Evolutionary conservation across 257 asterid species (phyloP), one percentile per base, ranked within the genome.

Genomic region (Ocimum tenuiflorum): DNA sequence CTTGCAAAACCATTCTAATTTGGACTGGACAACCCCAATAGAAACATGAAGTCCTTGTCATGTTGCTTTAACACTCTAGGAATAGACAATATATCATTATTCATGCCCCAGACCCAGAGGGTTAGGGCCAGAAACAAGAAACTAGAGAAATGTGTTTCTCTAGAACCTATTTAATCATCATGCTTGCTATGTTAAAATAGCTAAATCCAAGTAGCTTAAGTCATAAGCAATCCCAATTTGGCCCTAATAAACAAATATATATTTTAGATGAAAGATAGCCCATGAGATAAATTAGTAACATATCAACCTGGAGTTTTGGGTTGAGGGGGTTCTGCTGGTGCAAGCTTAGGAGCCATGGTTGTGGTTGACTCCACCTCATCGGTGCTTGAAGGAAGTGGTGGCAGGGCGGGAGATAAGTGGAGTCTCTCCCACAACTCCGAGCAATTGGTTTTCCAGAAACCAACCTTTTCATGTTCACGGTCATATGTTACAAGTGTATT

Each of bases 391-490:
- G 91, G 78, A 54, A 62, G 67, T 19, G 92, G 82, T 70, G 89
- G 84, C 58, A 91, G 68, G 63, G 82, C 78, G 73, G 73, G 66
- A 45, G 95, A 59, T 42, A 70, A 35, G 71, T 83, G 82, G 72
- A 94, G 96, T 73, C 85, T 83, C 75, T 85, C 86, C 99, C 99
- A 94, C 58, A 94, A 85, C 77, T 86, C 88, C 1, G 97, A 90
- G 76, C 99, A 94, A 72, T 88, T 90, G 50, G 99, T 94, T 83
- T 94, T 94, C 99, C 89, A 94, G 77, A 94, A 94, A 55, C 97
- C 97, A 75, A 94, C 70, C 67, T 76, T 88, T 73, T 90, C 97
- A 77, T 88, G 88, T 61, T 83, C 91, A 65, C 99, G 97, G 62
- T 94, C 97, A 79, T 94, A 94, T 19, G 87, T 88, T 48, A 94